Percentiles rank a stretch among this genome's conserved stretches.
These are phyloP conservation scores for Ceratocystis alfenasii DNA, from an alignment of 2,329 filamentous ascomycete species.

Conservation along the genomic window DNA sequence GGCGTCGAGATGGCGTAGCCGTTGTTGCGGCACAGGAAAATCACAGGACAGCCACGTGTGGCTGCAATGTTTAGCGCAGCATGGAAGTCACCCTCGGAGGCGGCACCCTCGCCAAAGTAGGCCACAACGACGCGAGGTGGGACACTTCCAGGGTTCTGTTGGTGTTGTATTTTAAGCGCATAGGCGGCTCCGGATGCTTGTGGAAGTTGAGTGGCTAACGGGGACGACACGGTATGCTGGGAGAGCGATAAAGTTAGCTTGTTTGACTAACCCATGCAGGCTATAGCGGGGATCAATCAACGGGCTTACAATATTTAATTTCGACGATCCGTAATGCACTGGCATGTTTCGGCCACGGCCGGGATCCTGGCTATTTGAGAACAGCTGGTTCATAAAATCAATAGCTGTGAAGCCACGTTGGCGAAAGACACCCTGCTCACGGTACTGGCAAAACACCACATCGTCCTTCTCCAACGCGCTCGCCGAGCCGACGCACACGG, in stretches of 20 bases:
- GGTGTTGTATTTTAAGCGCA: constrained; percentile 68
- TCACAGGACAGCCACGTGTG: constrained; percentile 71
- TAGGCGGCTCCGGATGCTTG: constrained; percentile 82
- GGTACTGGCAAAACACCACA: constrained; percentile 87
- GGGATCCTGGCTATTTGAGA: constrained; percentile 69
- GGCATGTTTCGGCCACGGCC: constrained; percentile 91
- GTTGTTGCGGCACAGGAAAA: constrained; percentile 89
- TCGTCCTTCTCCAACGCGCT: constrained; percentile 74
- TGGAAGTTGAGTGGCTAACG: constrained; percentile 78
- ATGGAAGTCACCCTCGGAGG: constrained; percentile 85
- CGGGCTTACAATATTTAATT: constrained; percentile 65
- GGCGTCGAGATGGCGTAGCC: constrained; percentile 85
- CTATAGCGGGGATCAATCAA: background rate
- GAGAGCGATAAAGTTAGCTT: background rate
- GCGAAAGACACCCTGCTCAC: constrained; percentile 82
- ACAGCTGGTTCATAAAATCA: constrained; percentile 92
- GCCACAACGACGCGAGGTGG: constrained; percentile 61
- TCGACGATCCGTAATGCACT: constrained; percentile 80
- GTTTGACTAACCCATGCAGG: background rate
- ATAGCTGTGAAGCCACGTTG: constrained; percentile 77
- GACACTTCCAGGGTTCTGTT: constrained; percentile 52
- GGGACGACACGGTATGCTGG: constrained; percentile 70
- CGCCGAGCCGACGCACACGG: constrained; percentile 78
- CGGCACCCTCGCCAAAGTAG: constrained; percentile 85
- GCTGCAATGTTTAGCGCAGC: constrained; percentile 84